Evolutionary conservation across 768 basidiomycete genomes (phyloP).

Genomic region (Phanerochaete carnosa): DNA sequence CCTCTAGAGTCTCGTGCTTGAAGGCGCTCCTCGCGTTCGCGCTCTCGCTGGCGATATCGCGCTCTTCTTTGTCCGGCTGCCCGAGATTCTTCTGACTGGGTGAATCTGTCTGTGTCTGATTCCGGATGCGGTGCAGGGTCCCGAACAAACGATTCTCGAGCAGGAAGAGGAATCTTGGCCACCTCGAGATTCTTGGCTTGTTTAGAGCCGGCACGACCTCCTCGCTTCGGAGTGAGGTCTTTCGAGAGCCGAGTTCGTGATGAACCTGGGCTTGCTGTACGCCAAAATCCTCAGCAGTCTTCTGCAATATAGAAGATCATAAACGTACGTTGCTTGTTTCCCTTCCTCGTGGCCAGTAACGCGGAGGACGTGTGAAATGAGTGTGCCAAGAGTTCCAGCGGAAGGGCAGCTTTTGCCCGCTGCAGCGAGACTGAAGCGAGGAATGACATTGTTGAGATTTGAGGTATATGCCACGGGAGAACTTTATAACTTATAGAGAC

Average conservation of each 20-base stretch:
- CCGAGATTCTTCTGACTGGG: neutral
- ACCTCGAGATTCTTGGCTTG: conserved; percentile 13
- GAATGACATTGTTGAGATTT: neutral
- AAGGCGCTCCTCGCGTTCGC: neutral
- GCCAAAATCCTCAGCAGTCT: neutral
- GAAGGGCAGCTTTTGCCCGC: neutral
- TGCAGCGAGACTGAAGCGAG: neutral
- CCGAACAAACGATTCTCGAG: conserved; percentile 7
- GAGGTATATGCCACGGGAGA: too few relatives aligned
- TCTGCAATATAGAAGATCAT: neutral
- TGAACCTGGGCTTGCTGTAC: conserved; percentile 4
- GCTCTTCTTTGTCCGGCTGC: neutral
- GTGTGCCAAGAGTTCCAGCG: conserved; percentile 5
- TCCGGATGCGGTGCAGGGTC: conserved; percentile 21
- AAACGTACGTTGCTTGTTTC: neutral
- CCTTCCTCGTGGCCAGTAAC: neutral
- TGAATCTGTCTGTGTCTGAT: conserved; percentile 1
- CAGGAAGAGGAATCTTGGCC: too few relatives aligned
- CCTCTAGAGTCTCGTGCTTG: neutral
- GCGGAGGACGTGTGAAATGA: conserved; percentile 5
- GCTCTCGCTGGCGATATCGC: neutral
- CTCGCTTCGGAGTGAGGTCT: conserved; percentile 13
- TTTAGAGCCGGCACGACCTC: neutral
- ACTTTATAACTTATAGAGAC: too few relatives aligned
- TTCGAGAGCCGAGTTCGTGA: conserved; percentile 24